These are phyloP conservation scores for Auriculariales sp. DNA, from an alignment of 768 basidiomycete species.

Conservation along the genomic window DNA sequence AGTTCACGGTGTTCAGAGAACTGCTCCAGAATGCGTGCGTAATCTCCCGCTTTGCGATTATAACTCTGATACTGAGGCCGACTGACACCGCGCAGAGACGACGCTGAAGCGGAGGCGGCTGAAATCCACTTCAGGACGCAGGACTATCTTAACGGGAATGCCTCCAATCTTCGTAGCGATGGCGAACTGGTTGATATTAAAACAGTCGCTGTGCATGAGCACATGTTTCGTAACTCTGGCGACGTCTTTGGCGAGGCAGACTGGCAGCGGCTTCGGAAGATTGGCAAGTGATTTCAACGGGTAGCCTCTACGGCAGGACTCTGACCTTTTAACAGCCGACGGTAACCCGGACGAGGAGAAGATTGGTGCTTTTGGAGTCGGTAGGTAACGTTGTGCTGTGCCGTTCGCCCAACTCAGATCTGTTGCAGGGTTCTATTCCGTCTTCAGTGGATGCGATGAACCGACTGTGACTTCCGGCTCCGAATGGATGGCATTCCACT, in stretches of 20 bases:
- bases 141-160: slow-evolving; percentile 23
- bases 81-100: too few species aligned
- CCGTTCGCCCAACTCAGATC: slow-evolving; percentile 13
- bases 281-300: slow-evolving; percentile 53
- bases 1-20: slow-evolving; percentile 82
- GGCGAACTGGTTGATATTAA: too few species aligned
- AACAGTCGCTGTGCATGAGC: slow-evolving; percentile 56
- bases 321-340: slow-evolving; percentile 46
- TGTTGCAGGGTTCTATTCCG: too few species aligned
- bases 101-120: slow-evolving; percentile 60
- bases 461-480: too few species aligned
- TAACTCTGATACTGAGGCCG: neutral
- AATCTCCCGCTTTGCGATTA: too few species aligned
- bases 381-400: too few species aligned
- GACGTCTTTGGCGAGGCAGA: slow-evolving; percentile 69
- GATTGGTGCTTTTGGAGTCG: slow-evolving; percentile 91
- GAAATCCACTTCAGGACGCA: slow-evolving; percentile 72
- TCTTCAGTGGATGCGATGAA: too few species aligned
- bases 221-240: slow-evolving; percentile 84
- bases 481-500: slow-evolving; percentile 93
- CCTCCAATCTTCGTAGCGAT: too few species aligned
- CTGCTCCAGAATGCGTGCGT: slow-evolving; percentile 90
- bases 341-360: slow-evolving; percentile 91
- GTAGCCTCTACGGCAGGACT: neutral
- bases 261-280: slow-evolving; percentile 82